Conservation (phyloP, 345 rosid genomes). For the Melastoma malabathricum region DNA sequence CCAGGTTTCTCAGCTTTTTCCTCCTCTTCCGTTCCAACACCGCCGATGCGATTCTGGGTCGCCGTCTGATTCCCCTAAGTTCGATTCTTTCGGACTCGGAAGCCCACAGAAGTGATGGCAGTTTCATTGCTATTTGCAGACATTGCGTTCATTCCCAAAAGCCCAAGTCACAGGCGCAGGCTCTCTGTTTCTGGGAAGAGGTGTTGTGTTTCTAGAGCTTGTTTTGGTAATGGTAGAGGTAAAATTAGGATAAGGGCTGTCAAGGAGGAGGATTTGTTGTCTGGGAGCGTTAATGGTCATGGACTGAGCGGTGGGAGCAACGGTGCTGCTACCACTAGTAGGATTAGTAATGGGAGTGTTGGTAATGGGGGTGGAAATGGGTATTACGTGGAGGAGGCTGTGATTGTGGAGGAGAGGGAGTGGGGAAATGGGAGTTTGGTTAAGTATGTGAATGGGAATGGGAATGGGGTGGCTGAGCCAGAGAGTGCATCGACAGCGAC, state of each 20-base stretch:
- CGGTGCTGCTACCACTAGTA: not conserved
- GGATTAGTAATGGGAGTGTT: not conserved
- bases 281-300: constrained; percentile 26
- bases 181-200: constrained; percentile 10
- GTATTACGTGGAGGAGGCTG: constrained; percentile 13
- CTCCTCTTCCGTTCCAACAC: not conserved
- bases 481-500: constrained; percentile 10
- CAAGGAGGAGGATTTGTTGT: constrained; percentile 1
- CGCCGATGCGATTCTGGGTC: constrained; percentile 15
- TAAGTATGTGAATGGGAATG: constrained; percentile 50
- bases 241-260: too few species aligned
- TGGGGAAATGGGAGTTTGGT: constrained; percentile 43
- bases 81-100: not conserved
- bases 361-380: constrained; percentile 10
- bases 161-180: constrained; percentile 13
- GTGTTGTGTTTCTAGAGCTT: constrained; percentile 14
- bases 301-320: not conserved
- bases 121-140: constrained; percentile 30
- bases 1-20: not conserved
- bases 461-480: constrained; percentile 19
- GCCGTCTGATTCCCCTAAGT: constrained; percentile 7
- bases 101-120: constrained; percentile 25
- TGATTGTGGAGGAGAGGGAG: constrained; percentile 12
- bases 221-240: not conserved
- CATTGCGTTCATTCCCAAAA: constrained; percentile 24